Evolutionary conservation across 345 rosid species (phyloP).

Genomic region (Nephelium lappaceum): DNA sequence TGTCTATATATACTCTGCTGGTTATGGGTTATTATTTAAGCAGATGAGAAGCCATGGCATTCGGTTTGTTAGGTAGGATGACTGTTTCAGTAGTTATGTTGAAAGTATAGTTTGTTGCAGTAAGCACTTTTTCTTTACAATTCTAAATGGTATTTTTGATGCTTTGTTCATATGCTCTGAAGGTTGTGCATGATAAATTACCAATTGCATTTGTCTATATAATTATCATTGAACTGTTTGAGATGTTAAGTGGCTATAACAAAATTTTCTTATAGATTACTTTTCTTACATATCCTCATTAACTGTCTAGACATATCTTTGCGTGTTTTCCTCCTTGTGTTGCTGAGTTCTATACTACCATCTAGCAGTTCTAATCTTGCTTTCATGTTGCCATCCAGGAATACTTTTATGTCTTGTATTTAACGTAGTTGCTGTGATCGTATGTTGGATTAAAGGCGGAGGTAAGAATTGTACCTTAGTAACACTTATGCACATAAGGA

Average conservation of each 20-base stretch:
- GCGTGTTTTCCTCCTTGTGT: background rate
- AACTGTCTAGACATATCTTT: background rate
- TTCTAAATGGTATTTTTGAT: background rate
- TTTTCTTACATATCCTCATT: background rate
- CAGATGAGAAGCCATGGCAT: background rate
- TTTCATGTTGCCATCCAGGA: slow-evolving; percentile 48
- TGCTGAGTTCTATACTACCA: background rate
- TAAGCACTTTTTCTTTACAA: background rate
- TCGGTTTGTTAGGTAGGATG: background rate
- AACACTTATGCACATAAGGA: background rate
- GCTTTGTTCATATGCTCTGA: background rate
- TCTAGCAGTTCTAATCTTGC: background rate
- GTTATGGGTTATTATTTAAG: background rate
- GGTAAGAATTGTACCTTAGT: slow-evolving; percentile 52
- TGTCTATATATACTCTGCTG: background rate
- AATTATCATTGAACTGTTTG: background rate
- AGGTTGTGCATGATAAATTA: background rate
- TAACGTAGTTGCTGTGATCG: slow-evolving; percentile 77
- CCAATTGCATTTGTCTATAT: background rate
- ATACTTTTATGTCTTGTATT: slow-evolving; percentile 83
- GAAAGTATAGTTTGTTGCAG: background rate
- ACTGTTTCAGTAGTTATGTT: background rate
- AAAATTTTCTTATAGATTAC: background rate
- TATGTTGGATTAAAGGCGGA: slow-evolving; percentile 93
- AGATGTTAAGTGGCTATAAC: background rate